Evolutionary conservation across 2,329 filamentous ascomycete genomes (phyloP).

Genomic region (Xylaria multiplex): DNA sequence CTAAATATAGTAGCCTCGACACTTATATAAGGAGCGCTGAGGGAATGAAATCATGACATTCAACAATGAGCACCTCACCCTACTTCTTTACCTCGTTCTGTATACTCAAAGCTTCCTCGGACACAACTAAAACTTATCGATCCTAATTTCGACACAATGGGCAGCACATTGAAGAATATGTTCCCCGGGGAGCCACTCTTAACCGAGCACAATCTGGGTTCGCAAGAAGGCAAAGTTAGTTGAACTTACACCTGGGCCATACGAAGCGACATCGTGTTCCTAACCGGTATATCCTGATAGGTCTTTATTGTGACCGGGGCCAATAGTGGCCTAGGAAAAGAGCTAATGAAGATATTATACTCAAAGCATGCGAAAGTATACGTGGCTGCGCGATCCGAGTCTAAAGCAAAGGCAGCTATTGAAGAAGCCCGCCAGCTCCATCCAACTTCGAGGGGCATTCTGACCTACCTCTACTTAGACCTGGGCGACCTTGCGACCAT

Average conservation of each 20-base stretch:
- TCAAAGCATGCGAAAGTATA: conserved; percentile 33
- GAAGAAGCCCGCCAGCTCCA: conserved; percentile 45
- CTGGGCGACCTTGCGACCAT: conserved; percentile 54
- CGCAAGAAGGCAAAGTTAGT: conserved; percentile 27
- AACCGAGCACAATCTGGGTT: conserved; percentile 11
- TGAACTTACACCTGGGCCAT: neutral
- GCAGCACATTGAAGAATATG: conserved; percentile 10
- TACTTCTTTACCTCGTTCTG: neutral
- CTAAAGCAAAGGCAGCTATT: conserved; percentile 28
- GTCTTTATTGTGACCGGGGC: conserved; percentile 36
- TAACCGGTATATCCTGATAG: conserved; percentile 8
- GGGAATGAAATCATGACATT: neutral
- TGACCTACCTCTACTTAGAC: conserved; percentile 53
- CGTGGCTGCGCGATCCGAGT: conserved; percentile 26
- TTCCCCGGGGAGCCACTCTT: conserved; percentile 9
- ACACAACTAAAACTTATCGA: neutral
- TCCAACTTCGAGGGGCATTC: conserved; percentile 47
- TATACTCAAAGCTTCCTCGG: neutral
- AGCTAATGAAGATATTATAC: conserved; percentile 32
- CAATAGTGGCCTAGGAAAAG: conserved; percentile 29
- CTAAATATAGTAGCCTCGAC: neutral
- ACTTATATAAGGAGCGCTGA: conserved; percentile 16
- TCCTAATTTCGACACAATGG: neutral
- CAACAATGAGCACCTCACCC: neutral
- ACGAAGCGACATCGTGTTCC: neutral